phyloP scores from a whole-genome alignment of 176 grass and related monocot species.

The Ananas comosus region DNA sequence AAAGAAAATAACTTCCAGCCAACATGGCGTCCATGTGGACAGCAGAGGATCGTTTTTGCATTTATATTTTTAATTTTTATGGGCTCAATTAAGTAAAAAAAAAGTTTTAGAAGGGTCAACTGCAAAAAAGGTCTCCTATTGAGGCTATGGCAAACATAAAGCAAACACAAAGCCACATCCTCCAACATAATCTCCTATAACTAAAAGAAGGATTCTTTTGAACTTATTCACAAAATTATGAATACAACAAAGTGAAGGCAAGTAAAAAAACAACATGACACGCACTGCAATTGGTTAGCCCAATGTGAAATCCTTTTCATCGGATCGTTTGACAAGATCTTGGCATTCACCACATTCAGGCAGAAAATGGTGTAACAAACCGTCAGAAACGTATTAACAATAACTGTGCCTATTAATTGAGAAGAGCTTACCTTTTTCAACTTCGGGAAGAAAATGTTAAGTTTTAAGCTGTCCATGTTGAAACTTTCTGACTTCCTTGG shows the following conservation, averaged over 20 bases:
- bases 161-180: not conserved
- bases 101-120: no score
- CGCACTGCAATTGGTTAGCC: no score
- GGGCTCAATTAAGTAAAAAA: no score
- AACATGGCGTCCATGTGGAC: no score
- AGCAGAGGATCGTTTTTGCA: no score
- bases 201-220: not conserved
- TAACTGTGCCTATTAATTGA: not conserved
- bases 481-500: slow-evolving; percentile 15
- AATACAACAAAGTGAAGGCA: no score
- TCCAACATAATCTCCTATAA: not conserved
- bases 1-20: no score
- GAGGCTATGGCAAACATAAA: not conserved
- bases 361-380: not conserved
- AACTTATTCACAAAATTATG: no score
- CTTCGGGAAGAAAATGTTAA: slow-evolving; percentile 79
- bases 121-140: no score
- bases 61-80: no score
- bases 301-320: not conserved
- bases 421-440: slow-evolving; percentile 52
- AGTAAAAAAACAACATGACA: no score
- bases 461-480: slow-evolving; percentile 32
- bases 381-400: not conserved
- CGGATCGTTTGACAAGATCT: not conserved
- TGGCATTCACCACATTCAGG: not conserved